Evolutionary conservation across 2,329 filamentous ascomycete species (phyloP).

Genomic region (Helotiales sp.): DNA sequence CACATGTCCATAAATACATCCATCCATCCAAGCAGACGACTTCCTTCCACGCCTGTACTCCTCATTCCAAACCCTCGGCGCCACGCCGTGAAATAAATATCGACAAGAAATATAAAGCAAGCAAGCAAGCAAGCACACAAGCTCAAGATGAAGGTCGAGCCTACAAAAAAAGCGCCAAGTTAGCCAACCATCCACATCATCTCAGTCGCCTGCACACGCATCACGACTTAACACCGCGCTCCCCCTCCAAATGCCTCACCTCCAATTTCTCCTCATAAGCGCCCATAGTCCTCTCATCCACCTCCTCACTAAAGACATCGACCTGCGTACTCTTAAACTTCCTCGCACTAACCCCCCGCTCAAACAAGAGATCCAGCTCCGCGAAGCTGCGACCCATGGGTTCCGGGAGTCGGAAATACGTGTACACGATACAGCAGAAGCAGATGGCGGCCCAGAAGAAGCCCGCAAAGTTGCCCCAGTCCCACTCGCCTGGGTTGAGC

Average conservation of each 20-base stretch:
- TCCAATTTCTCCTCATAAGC: slow-evolving; percentile 73
- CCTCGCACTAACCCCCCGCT: slow-evolving; percentile 60
- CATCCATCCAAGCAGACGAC: too few relatives aligned
- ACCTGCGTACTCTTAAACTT: slow-evolving; percentile 43
- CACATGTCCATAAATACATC: too few relatives aligned
- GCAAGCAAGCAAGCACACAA: background rate
- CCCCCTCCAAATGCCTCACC: slow-evolving; percentile 24
- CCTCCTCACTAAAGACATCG: slow-evolving; percentile 39
- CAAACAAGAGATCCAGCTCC: slow-evolving; percentile 85
- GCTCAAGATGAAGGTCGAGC: background rate
- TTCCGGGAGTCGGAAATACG: slow-evolving; percentile 82
- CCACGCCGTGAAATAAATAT: too few relatives aligned
- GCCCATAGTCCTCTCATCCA: slow-evolving; percentile 31
- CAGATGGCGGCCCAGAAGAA: slow-evolving; percentile 78
- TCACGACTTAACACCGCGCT: slow-evolving; percentile 1
- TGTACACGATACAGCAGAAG: slow-evolving; percentile 62
- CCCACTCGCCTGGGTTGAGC: slow-evolving; percentile 85
- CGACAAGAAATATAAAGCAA: background rate
- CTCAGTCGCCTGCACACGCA: background rate
- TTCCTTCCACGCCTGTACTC: too few relatives aligned
- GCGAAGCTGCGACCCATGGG: slow-evolving; percentile 81
- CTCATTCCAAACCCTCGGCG: too few relatives aligned
- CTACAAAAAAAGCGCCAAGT: background rate
- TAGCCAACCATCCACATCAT: background rate
- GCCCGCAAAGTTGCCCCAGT: slow-evolving; percentile 86